A percentile compares a stretch with the other conserved stretches of the same genome.
These are phyloP conservation scores for Boletus subparvulus DNA, from an alignment of 768 basidiomycete genomes.

Conservation along the genomic window DNA sequence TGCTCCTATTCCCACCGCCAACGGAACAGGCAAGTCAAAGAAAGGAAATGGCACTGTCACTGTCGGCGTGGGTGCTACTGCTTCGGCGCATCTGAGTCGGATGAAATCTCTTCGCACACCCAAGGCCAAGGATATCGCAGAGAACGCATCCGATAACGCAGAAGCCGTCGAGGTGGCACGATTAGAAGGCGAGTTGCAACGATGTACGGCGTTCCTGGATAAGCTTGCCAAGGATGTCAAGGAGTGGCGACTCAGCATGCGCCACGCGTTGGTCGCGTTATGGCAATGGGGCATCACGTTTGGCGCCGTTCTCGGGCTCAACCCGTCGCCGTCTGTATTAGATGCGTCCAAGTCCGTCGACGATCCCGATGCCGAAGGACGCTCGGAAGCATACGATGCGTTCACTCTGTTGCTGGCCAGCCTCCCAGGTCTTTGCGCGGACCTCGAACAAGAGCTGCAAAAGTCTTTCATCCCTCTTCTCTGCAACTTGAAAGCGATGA, in stretches of 20 bases:
- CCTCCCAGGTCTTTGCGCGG: conserved; percentile 51
- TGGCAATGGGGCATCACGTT: conserved; percentile 65
- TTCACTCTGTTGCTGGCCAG: conserved; percentile 60
- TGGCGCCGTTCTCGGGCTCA: conserved; percentile 64
- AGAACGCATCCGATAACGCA: conserved; percentile 35
- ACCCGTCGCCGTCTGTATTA: conserved; percentile 34
- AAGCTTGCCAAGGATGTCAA: conserved; percentile 60
- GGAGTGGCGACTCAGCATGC: conserved; percentile 60
- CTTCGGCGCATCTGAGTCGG: conserved; percentile 57
- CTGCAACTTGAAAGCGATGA: conserved; percentile 54
- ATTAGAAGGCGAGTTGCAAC: conserved; percentile 56
- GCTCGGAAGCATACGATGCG: conserved; percentile 68
- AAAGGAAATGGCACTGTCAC: conserved; percentile 41
- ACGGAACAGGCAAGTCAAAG: conserved; percentile 40
- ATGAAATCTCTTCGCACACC: conserved; percentile 52
- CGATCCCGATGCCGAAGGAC: conserved; percentile 24
- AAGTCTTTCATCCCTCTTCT: conserved; percentile 58
- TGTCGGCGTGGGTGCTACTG: conserved; percentile 45
- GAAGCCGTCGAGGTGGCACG: conserved; percentile 52
- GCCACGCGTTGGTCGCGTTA: conserved; percentile 48
- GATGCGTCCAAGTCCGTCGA: conserved; percentile 6
- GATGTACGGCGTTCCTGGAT: conserved; percentile 56
- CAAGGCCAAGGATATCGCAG: conserved; percentile 31
- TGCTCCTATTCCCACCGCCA: conserved; percentile 34
- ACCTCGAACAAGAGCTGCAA: conserved; percentile 54